Conservation (phyloP, 495 filamentous ascomycete species). For the Letharia columbiana region DNA sequence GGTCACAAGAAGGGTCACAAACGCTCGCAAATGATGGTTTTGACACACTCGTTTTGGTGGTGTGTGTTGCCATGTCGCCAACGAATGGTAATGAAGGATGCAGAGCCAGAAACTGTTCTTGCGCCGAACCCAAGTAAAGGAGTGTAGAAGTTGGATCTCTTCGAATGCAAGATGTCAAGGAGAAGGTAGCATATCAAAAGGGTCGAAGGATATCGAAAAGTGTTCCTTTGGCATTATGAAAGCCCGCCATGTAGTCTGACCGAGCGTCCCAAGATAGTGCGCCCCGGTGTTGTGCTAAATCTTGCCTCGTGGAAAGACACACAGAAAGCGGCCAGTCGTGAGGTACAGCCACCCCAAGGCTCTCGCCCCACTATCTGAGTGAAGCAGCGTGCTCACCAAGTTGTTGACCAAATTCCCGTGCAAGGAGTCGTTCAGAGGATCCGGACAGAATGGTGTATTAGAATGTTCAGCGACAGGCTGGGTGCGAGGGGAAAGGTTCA, state of each 20-base stretch:
- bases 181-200: constrained; percentile 24
- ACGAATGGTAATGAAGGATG: constrained; percentile 19
- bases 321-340: constrained; percentile 3
- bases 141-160: constrained; percentile 27
- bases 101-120: constrained; percentile 12
- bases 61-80: constrained; percentile 24
- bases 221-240: constrained; percentile 23
- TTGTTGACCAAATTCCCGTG: not conserved
- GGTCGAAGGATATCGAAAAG: constrained; percentile 19
- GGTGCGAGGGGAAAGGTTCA: not conserved
- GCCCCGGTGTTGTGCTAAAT: constrained; percentile 5
- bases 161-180: constrained; percentile 25
- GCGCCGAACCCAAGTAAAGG: constrained; percentile 22
- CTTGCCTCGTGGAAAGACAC: constrained; percentile 11
- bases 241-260: constrained; percentile 24
- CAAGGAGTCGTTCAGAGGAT: not conserved
- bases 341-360: constrained; percentile 16
- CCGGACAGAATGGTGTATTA: not conserved
- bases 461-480: not conserved
- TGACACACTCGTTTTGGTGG: constrained; percentile 18
- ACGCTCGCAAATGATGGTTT: constrained; percentile 40
- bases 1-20: constrained; percentile 8
- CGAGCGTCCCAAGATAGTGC: constrained; percentile 10
- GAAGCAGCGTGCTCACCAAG: not conserved
- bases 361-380: constrained; percentile 4